Evolutionary conservation across 192 early-diverging fungal species (phyloP), one percentile per base, ranked within the genome.

Genomic region (Podila epigama): DNA sequence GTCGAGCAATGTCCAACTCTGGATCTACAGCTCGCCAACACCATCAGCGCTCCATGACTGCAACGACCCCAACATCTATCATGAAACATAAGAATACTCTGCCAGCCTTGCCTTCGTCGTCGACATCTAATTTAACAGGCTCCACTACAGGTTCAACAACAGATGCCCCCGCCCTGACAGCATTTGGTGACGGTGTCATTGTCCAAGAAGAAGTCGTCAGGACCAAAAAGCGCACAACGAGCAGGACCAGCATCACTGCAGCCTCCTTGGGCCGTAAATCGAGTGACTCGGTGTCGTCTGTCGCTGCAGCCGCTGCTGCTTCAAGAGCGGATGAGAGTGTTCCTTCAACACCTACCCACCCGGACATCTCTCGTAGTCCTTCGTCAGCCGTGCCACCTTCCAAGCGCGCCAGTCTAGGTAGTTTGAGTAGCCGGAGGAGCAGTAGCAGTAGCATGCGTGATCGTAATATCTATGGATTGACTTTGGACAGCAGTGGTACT

Each of bases 361-460:
- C 60, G 2, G 32, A 44, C 0, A 27, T 10, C 15, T 12, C 60
- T 18, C 10, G n/a, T 16, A 61, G 28, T 16, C 50, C 52, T 2
- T 40, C 50, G 18, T 37, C 52, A 12, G 52, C 68, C 2, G 31
- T 62, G 2, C 34, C 54, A 32, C 44, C 69, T 2, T 65, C 70
- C 12, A 64, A 72, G 39, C 60, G 61, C 4, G 34, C 63, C 5
- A 73, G 70, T 39, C 51, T 66, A 27, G 58, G 57, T 5, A 73
- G 70, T 22, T 7, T 73, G 32, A 53, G 57, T 5, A 73, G 70
- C 48, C 62, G 70, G 16, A 33, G 69, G 31, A 71, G 71, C 36
- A 75, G 71, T 35, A 75, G 59, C 31, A 75, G 71, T 35, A 75
- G 71, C 22, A 75, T 62, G 71, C 50, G 71, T n/a, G 71, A 75